Evolutionary conservation across 2,329 filamentous ascomycete species (phyloP), one percentile per base, ranked within the genome.

Genomic region (Lachnellula occidentalis): DNA sequence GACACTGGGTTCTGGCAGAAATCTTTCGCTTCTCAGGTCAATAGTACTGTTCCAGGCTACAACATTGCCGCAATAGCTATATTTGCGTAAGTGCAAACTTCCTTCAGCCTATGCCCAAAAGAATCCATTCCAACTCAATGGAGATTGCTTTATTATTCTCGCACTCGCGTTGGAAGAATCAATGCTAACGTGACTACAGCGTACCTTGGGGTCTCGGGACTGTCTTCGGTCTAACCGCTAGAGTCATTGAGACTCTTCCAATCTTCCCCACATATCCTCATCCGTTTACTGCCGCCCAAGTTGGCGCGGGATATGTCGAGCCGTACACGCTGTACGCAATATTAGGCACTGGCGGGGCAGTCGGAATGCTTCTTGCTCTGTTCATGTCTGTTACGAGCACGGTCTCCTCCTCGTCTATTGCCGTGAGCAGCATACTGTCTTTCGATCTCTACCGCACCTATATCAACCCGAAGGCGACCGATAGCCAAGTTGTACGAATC

Each of bases 1-100:
- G 74, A 79, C 58, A 79, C 76, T 4, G 76, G 72, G 1, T 79
- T 79, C 63, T 79, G 75, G 75, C 76, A 78, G 53, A 79, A 79
- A 64, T 74, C 72, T 0, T 79, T 79, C 57, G 75, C 75, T 1
- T 71, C 74, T 1, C 74, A 77, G 53, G 73, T 77, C 0, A 67
- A 71, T 12, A 70, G 76, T 1, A 76, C 74, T 0, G 76, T 78
- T 73, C 9, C 67, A 50, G 73, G 59, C 12, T 69, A 71, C 36
- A 62, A 67, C 27, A 66, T 78, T 3, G 74, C 73, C 17, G 74
- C 74, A 0, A 62, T 78, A 6, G 74, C 73, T 3, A 77, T 74
- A 71, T 76, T 76, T 55, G 75, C 73, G 48, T 43, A 21, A 17
- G 21, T 21, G 11, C n/a, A 12, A 14, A 43, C 19, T 21, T 19